phyloP scores from a whole-genome alignment of 352 stramenopile species.

The Pythium aquatile region DNA sequence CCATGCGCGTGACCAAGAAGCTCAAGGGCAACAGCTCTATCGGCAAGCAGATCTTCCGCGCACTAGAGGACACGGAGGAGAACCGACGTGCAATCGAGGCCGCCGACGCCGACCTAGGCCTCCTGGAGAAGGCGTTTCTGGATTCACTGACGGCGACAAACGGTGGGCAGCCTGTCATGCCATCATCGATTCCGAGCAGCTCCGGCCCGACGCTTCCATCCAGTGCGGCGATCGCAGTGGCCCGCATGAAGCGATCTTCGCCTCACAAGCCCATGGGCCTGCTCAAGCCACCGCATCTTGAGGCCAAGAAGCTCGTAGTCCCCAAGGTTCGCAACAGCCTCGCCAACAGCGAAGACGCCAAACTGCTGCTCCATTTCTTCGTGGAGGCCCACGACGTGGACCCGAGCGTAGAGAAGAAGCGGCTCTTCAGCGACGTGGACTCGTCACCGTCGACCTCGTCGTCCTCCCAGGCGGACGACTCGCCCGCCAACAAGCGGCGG shows the following conservation, averaged over 20 bases:
- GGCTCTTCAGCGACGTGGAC: slow-evolving; percentile 42
- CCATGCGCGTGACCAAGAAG: slow-evolving; percentile 89
- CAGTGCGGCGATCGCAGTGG: background rate
- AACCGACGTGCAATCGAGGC: slow-evolving; percentile 54
- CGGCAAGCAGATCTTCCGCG: slow-evolving; percentile 86
- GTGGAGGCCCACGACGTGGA: slow-evolving; percentile 44
- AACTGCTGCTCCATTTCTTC: slow-evolving; percentile 78
- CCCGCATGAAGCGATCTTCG: slow-evolving; percentile 13
- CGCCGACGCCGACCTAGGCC: slow-evolving; percentile 51
- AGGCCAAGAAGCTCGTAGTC: slow-evolving; percentile 29
- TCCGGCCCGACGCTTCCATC: background rate
- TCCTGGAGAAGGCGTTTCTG: slow-evolving; percentile 69
- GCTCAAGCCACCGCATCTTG: slow-evolving; percentile 23
- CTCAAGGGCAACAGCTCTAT: slow-evolving; percentile 88
- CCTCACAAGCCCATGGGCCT: slow-evolving; percentile 23
- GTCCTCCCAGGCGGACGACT: slow-evolving; percentile 5
- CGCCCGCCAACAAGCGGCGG: slow-evolving; percentile 44
- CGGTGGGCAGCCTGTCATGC: slow-evolving; percentile 12
- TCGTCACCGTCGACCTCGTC: slow-evolving; percentile 17
- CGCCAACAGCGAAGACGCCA: slow-evolving; percentile 64
- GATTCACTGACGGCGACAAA: slow-evolving; percentile 52
- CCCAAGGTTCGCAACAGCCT: slow-evolving; percentile 18
- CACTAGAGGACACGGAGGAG: slow-evolving; percentile 60
- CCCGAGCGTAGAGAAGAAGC: slow-evolving; percentile 58
- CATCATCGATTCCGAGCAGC: background rate